phyloP scores from a whole-genome alignment of 192 early-diverging fungal genomes.

The Thamnidium elegans region DNA sequence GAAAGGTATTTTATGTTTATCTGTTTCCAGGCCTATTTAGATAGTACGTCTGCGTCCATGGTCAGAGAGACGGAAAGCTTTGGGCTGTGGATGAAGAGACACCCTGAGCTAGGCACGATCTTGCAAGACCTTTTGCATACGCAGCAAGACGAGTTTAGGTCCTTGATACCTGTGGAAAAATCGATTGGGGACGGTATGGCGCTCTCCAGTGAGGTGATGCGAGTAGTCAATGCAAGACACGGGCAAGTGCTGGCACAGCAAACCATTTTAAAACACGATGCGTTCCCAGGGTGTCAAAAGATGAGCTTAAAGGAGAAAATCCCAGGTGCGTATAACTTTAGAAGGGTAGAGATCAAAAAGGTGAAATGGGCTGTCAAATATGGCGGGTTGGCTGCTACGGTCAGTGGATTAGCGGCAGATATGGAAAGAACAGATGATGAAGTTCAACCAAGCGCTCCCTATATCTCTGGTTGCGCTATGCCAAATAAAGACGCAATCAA shows the following conservation, averaged over 20 bases:
- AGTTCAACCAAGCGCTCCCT: constrained; percentile 16
- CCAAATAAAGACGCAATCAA: constrained; percentile 58
- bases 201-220: constrained; percentile 51
- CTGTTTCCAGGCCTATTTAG: constrained; percentile 57
- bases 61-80: constrained; percentile 42
- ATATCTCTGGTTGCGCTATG: constrained; percentile 61
- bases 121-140: constrained; percentile 37
- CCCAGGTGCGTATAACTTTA: constrained; percentile 60
- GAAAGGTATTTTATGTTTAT: constrained; percentile 58
- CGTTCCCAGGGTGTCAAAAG: constrained; percentile 65
- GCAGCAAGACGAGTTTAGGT: constrained; percentile 31
- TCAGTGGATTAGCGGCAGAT: constrained; percentile 24
- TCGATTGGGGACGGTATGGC: constrained; percentile 58
- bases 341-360: constrained; percentile 40
- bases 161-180: constrained; percentile 44
- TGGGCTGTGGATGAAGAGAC: constrained; percentile 51
- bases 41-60: constrained; percentile 25
- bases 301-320: constrained; percentile 53
- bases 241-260: constrained; percentile 54
- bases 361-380: constrained; percentile 24
- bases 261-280: constrained; percentile 62
- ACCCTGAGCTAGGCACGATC: constrained; percentile 57
- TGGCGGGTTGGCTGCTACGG: background rate
- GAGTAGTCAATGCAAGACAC: constrained; percentile 47
- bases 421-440: constrained; percentile 22